A percentile compares a stretch with the other conserved stretches of the same genome.
Evolutionary conservation across 1,139 yeast species (phyloP).

Genomic region (Candida dubliniensis): DNA sequence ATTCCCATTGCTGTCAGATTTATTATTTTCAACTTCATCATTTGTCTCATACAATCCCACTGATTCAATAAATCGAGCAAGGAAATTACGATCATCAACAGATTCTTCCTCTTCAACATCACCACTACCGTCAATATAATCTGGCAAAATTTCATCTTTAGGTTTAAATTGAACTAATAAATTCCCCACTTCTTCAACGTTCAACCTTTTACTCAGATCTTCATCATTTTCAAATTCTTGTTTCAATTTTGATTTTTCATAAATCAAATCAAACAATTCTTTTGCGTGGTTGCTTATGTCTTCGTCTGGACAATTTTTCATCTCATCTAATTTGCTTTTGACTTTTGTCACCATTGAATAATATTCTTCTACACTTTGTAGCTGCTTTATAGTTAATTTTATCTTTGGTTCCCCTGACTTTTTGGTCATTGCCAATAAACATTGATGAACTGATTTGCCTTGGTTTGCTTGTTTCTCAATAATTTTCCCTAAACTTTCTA

Average conservation of each 20-base stretch:
- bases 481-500: conserved; percentile 22
- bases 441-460: conserved; percentile 3
- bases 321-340: conserved; percentile 14
- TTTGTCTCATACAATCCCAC: conserved; percentile 54
- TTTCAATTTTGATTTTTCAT: conserved; percentile 30
- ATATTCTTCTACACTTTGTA: conserved; percentile 4
- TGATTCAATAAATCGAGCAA: conserved; percentile 58
- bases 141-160: conserved; percentile 57
- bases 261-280: conserved; percentile 27
- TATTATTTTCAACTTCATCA: conserved; percentile 16
- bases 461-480: neutral
- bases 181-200: conserved; percentile 44
- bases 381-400: conserved; percentile 5
- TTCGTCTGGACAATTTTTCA: conserved; percentile 6
- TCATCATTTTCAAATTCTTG: conserved; percentile 29
- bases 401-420: neutral
- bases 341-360: conserved; percentile 19
- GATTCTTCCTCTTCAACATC: conserved; percentile 13
- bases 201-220: conserved; percentile 22
- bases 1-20: conserved; percentile 15
- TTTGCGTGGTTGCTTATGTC: conserved; percentile 6
- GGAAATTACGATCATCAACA: conserved; percentile 25
- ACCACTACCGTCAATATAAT: conserved; percentile 20
- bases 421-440: conserved; percentile 6
- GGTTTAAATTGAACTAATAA: conserved; percentile 48